Evolutionary conservation across 2,329 filamentous ascomycete genomes (phyloP).

Genomic region (Xylariaceae sp.): DNA sequence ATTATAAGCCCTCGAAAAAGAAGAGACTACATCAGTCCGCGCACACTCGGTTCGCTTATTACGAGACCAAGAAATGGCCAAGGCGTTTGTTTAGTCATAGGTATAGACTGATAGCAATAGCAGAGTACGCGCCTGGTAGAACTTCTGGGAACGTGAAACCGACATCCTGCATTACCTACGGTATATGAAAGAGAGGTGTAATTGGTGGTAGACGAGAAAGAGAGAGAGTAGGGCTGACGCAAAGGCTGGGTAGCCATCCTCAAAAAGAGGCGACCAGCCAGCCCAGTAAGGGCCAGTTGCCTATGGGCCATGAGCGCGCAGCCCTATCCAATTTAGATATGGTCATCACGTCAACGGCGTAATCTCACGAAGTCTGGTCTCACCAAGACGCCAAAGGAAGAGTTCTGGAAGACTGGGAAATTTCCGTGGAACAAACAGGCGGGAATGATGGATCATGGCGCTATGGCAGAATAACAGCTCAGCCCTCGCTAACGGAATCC

Average conservation of each 20-base stretch:
- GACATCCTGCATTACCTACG: background rate
- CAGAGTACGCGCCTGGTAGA: background rate
- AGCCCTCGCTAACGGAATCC: background rate
- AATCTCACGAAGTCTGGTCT: constrained; percentile 5
- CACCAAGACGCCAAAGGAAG: constrained; percentile 21
- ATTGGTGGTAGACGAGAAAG: background rate
- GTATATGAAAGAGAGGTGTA: background rate
- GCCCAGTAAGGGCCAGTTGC: background rate
- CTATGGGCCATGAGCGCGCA: background rate
- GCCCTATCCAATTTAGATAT: constrained; percentile 1
- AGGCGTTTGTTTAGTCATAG: constrained; percentile 7
- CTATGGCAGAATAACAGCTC: constrained; percentile 10
- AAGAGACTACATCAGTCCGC: constrained; percentile 2
- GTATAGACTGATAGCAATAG: constrained; percentile 8
- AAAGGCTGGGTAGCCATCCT: constrained; percentile 4
- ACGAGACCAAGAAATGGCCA: constrained; percentile 4
- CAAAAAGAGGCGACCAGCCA: constrained; percentile 5
- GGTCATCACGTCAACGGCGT: constrained; percentile 11
- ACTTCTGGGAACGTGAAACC: background rate
- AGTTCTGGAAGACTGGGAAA: constrained; percentile 21
- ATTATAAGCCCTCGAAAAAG: background rate
- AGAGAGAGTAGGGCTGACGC: constrained; percentile 1
- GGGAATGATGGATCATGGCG: constrained; percentile 12
- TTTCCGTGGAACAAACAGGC: constrained; percentile 18
- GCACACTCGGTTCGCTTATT: constrained; percentile 18